Evolutionary conservation across 75 land plant genomes (phyloP).

Genomic region (Cupressus sempervirens): DNA sequence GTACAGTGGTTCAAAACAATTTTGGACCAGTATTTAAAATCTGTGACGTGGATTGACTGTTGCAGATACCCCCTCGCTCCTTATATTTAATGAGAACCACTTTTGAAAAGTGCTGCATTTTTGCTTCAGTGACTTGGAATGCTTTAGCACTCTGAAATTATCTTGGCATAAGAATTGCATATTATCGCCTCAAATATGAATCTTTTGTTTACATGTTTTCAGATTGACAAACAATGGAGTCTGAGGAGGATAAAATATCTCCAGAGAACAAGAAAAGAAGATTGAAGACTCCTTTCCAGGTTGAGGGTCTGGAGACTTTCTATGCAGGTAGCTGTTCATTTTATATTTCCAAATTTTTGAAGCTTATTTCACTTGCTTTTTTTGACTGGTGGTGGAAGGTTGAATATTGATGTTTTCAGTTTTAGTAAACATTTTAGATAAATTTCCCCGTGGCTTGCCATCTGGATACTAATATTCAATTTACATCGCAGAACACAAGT

Average conservation of each 20-base stretch:
- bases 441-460: not conserved
- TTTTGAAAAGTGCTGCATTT: not conserved
- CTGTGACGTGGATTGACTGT: not conserved
- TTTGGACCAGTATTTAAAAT: not conserved
- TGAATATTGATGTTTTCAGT: not conserved
- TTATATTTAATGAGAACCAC: not conserved
- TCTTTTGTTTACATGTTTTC: not conserved
- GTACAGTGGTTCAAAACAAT: not conserved
- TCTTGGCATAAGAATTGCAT: not conserved
- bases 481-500: constrained; percentile 46
- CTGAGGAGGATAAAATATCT: constrained; percentile 32
- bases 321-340: constrained; percentile 41
- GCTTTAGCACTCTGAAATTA: not conserved
- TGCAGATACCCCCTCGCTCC: not conserved
- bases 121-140: not conserved
- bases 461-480: not conserved
- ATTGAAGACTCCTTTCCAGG: constrained; percentile 51
- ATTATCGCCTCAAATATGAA: not conserved
- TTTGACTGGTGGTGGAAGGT: not conserved
- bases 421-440: not conserved
- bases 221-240: constrained; percentile 25
- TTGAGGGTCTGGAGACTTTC: constrained; percentile 45
- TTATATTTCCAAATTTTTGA: too few relatives aligned
- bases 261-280: constrained; percentile 34
- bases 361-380: not conserved